A percentile compares a stretch with the other conserved stretches of the same genome.
phyloP scores from a whole-genome alignment of 768 basidiomycete species.

The Macrolepiota albuminosa region DNA sequence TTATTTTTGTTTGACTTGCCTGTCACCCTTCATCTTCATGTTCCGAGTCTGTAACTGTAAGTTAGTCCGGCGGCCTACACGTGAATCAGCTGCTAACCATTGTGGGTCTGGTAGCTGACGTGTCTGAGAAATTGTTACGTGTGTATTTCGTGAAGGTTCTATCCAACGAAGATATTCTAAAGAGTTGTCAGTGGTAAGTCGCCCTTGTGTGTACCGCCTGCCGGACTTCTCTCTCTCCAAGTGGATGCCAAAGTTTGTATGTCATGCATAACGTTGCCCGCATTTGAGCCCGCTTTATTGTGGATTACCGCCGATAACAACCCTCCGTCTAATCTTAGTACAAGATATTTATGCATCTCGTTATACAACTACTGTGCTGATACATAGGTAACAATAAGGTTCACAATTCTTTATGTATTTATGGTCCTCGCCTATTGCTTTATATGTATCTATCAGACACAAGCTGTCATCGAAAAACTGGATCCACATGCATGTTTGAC shows the following conservation, averaged over 20 bases:
- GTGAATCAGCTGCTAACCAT: background rate
- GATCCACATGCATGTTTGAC: background rate
- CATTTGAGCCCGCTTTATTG: background rate
- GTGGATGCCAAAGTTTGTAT: background rate
- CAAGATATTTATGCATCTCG: background rate
- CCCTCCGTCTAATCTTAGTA: too few species aligned
- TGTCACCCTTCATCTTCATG: background rate
- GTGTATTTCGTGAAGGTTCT: background rate
- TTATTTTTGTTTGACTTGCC: too few species aligned
- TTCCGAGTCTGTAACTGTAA: too few species aligned
- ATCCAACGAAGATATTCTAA: background rate
- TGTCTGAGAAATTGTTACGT: background rate
- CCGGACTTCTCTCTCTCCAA: background rate
- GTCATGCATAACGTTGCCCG: background rate
- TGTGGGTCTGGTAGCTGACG: background rate
- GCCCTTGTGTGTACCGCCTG: background rate
- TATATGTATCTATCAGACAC: background rate
- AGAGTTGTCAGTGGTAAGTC: background rate
- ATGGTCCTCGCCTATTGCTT: background rate
- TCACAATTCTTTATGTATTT: background rate
- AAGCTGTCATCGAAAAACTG: background rate
- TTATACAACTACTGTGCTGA: background rate
- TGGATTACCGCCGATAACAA: background rate
- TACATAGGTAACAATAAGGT: too few species aligned
- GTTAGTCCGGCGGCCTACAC: too few species aligned